phyloP scores from a whole-genome alignment of 768 basidiomycete species.

The Exsudoporus frostii region DNA sequence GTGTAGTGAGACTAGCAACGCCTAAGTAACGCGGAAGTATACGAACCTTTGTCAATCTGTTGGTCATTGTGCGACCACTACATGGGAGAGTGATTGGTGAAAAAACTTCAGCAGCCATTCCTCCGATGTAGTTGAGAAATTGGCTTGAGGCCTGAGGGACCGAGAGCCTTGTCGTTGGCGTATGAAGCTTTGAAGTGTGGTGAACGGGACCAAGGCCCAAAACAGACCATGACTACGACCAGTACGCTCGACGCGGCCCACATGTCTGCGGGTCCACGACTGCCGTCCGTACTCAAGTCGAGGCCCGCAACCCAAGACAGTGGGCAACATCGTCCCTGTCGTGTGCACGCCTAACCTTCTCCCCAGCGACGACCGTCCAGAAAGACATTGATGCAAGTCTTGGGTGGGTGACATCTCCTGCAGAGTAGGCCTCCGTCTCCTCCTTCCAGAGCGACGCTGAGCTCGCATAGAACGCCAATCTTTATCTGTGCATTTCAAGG shows the following conservation, averaged over 20 bases:
- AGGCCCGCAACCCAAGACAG: conserved; percentile 32
- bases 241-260: not conserved
- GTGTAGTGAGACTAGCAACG: not conserved
- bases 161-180: not conserved
- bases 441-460: conserved; percentile 3
- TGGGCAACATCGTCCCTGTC: conserved; percentile 7
- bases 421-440: conserved; percentile 45
- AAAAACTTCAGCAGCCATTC: conserved; percentile 22
- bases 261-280: conserved; percentile 26
- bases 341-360: not conserved
- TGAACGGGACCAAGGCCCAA: not conserved
- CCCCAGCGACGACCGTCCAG: conserved; percentile 48
- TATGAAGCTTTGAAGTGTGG: no score
- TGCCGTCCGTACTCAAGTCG: conserved; percentile 34
- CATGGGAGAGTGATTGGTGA: conserved; percentile 31
- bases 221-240: not conserved
- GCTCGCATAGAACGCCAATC: conserved; percentile 61
- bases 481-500: conserved; percentile 70
- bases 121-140: not conserved
- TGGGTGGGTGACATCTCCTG: conserved; percentile 61
- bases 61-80: conserved; percentile 36
- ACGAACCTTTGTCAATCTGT: conserved; percentile 54
- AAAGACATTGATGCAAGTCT: conserved; percentile 52
- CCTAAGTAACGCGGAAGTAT: not conserved
- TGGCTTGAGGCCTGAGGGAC: no score